These are phyloP conservation scores for Acidiella bohemica DNA, from an alignment of 495 filamentous ascomycete genomes.

Conservation along the genomic window DNA sequence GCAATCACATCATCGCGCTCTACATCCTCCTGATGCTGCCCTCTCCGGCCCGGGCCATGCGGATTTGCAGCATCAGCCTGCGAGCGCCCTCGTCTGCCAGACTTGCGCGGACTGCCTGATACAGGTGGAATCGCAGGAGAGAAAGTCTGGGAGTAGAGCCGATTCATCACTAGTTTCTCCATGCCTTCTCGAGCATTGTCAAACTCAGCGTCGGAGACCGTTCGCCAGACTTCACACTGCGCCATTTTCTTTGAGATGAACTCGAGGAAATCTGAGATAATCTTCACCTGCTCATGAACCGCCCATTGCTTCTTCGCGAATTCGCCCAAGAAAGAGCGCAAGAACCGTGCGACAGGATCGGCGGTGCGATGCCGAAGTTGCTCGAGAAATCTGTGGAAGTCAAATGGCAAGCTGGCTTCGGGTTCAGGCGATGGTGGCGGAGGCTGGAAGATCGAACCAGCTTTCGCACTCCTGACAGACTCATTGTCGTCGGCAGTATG, in stretches of 20 bases:
- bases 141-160: slow-evolving; percentile 91
- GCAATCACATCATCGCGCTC: slow-evolving; percentile 88
- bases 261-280: slow-evolving; percentile 90
- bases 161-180: slow-evolving; percentile 99
- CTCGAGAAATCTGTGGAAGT: slow-evolving; percentile 94
- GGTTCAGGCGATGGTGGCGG: slow-evolving; percentile 77
- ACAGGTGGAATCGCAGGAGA: slow-evolving; percentile 77
- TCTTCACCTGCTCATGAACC: slow-evolving; percentile 98
- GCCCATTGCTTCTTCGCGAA: slow-evolving; percentile 99
- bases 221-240: slow-evolving; percentile 93
- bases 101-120: slow-evolving; percentile 50
- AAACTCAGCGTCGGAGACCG: slow-evolving; percentile 91
- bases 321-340: slow-evolving; percentile 84
- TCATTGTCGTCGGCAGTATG: slow-evolving; percentile 24
- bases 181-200: slow-evolving; percentile 97
- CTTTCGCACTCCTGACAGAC: slow-evolving; percentile 24
- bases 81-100: slow-evolving; percentile 1
- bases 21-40: slow-evolving; percentile 97
- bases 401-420: slow-evolving; percentile 80
- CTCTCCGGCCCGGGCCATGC: slow-evolving; percentile 62
- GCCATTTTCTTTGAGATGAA: slow-evolving; percentile 99
- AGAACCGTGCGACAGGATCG: slow-evolving; percentile 88
- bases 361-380: slow-evolving; percentile 90
- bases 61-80: slow-evolving; percentile 42
- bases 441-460: slow-evolving; percentile 45